Percentiles rank a stretch among this genome's conserved stretches.
Conservation (phyloP, 805 yeast genomes). For the Teunomyces lycoperdinae region DNA sequence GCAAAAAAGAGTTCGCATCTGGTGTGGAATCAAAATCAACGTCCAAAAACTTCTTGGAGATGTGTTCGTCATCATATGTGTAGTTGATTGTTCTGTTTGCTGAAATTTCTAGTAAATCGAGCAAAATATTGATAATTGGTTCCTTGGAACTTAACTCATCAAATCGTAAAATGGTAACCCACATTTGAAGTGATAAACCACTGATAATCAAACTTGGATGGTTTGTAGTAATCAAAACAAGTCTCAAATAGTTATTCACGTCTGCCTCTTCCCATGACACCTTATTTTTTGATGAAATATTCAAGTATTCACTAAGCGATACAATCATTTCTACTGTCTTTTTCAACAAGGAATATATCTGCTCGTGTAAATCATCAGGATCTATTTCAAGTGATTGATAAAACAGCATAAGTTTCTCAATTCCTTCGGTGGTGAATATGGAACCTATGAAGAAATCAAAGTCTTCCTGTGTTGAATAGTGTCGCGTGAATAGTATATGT, state of each 20-base stretch:
- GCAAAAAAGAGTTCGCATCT: constrained; percentile 72
- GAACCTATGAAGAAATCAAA: constrained; percentile 76
- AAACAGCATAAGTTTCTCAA: constrained; percentile 61
- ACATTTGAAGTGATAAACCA: constrained; percentile 86
- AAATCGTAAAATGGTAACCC: constrained; percentile 86
- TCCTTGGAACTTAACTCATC: constrained; percentile 65
- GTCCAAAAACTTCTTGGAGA: constrained; percentile 65
- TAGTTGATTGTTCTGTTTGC: constrained; percentile 78
- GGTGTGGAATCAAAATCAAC: constrained; percentile 86
- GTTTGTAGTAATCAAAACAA: constrained; percentile 76
- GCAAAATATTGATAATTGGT: constrained; percentile 54
- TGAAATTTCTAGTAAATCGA: constrained; percentile 69
- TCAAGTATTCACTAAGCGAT: constrained; percentile 75
- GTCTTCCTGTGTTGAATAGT: constrained; percentile 62
- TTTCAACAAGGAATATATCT: constrained; percentile 74
- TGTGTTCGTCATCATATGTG: constrained; percentile 61
- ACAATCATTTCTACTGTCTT: constrained; percentile 93
- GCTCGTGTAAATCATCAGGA: constrained; percentile 75
- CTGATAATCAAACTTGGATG: constrained; percentile 87
- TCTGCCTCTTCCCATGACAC: constrained; percentile 57
- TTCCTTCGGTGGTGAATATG: constrained; percentile 73
- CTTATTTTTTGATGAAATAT: constrained; percentile 40
- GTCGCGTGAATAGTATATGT: constrained; percentile 82
- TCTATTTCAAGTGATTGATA: constrained; percentile 59
- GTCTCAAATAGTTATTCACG: constrained; percentile 61